Conservation (phyloP, 1,284 basidiomycete species). For the Phenoliferia sp. region DNA sequence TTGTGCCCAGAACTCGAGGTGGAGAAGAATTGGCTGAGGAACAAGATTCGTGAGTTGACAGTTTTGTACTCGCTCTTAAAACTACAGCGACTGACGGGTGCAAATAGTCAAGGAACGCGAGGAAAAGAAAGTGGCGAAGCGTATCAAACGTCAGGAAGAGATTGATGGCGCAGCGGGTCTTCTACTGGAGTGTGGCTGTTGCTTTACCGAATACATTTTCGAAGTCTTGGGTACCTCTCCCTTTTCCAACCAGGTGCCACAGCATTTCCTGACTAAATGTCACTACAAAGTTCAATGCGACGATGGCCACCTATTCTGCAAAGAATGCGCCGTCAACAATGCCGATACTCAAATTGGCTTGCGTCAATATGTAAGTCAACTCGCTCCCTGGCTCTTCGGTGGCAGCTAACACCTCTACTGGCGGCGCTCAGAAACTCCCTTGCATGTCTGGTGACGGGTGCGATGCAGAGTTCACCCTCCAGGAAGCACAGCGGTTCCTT, state of each 20-base stretch:
- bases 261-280: neutral
- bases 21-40: constrained; percentile 19
- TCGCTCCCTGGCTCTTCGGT: too few relatives aligned
- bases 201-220: constrained; percentile 29
- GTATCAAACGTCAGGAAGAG: constrained; percentile 6
- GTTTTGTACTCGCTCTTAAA: neutral
- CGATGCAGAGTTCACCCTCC: constrained; percentile 25
- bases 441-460: constrained; percentile 38
- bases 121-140: neutral
- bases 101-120: neutral
- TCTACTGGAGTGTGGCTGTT: constrained; percentile 36
- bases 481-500: constrained; percentile 29
- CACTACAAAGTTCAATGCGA: constrained; percentile 22
- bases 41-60: constrained; percentile 8
- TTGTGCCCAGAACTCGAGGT: neutral
- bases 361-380: constrained; percentile 24
- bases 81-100: neutral
- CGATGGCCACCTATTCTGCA: constrained; percentile 36
- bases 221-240: constrained; percentile 4
- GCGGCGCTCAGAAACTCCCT: constrained; percentile 11
- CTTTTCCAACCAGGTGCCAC: neutral
- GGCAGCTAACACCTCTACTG: neutral
- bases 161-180: constrained; percentile 7
- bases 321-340: constrained; percentile 31
- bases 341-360: constrained; percentile 33